Conservation (phyloP, 2,329 filamentous ascomycete species). For the Diaporthe sp. region DNA sequence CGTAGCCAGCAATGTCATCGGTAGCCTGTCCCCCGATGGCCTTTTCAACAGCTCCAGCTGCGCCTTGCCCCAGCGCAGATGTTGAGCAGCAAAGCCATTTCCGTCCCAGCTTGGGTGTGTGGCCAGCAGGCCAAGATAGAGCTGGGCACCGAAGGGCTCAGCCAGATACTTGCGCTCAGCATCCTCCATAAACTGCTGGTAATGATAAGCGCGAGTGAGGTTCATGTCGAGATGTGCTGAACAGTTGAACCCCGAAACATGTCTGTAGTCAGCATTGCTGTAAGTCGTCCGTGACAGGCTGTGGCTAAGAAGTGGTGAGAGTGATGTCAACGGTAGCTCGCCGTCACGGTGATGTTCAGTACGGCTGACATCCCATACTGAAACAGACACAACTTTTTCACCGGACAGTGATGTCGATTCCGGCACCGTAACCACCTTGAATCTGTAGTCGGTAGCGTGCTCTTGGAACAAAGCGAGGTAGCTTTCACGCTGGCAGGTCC, state of each 20-base stretch:
- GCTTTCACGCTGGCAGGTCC: conserved; percentile 23
- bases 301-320: neutral
- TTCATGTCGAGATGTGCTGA: conserved; percentile 32
- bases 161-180: neutral
- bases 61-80: conserved; percentile 32
- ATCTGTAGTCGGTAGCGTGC: neutral
- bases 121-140: conserved; percentile 31
- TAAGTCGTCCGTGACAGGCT: neutral
- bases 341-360: neutral
- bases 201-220: conserved; percentile 20
- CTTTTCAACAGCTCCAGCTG: conserved; percentile 18
- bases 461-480: neutral
- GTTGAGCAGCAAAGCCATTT: conserved; percentile 31
- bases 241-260: conserved; percentile 26
- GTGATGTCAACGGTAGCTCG: neutral
- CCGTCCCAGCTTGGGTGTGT: conserved; percentile 38
- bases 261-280: neutral
- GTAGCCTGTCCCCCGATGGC: neutral
- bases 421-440: conserved; percentile 32
- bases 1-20: conserved; percentile 35
- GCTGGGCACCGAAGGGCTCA: neutral
- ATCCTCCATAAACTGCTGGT: neutral
- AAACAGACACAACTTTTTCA: conserved; percentile 33
- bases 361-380: conserved; percentile 27
- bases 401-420: neutral